Percentiles rank a stretch among this genome's conserved stretches.
Conservation (phyloP, 225 moss, liverwort and hornwort species). For the Antitrichia curtipendula region DNA sequence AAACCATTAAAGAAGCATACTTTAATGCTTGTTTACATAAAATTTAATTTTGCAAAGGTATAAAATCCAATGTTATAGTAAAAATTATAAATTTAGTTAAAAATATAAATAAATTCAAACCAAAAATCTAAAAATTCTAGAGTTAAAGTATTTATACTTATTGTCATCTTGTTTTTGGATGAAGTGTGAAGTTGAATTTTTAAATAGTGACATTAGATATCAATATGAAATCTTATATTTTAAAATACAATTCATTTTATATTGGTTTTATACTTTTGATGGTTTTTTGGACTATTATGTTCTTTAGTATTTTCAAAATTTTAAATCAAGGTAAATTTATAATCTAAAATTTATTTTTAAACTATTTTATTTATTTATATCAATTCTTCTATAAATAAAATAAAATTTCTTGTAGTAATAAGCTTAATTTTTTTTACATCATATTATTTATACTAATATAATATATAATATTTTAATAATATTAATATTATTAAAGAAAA, state of each 20-base stretch:
- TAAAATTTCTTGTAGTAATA: background rate
- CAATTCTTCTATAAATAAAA: background rate
- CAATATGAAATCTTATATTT: no score
- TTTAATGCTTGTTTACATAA: background rate
- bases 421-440: background rate
- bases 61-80: background rate
- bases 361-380: no score
- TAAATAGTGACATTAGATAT: background rate
- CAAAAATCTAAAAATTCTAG: background rate
- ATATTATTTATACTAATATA: background rate
- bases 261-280: background rate
- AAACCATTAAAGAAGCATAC: no score
- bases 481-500: background rate
- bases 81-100: background rate
- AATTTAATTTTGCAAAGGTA: background rate
- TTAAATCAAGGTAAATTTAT: fast-evolving
- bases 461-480: background rate
- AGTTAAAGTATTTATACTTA: background rate
- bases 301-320: background rate
- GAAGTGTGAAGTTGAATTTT: background rate
- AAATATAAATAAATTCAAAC: background rate
- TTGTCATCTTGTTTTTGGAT: background rate
- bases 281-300: background rate
- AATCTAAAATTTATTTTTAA: background rate
- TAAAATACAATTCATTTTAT: background rate